Evolutionary conservation across 1,284 basidiomycete genomes (phyloP), one percentile per base, ranked within the genome.

Genomic region (Gymnopus androsaceus): DNA sequence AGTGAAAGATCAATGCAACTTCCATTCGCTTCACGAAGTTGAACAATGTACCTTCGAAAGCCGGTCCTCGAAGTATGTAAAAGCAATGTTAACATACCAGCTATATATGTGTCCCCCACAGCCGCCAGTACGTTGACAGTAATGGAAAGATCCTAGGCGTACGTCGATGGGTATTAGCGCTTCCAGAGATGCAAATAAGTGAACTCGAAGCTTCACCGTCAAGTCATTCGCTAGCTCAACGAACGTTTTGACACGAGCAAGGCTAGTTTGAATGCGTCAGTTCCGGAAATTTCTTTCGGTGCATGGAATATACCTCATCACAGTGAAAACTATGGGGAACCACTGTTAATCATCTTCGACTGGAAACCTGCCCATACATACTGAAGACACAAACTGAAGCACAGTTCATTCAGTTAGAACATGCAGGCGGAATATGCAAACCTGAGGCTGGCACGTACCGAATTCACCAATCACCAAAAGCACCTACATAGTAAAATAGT

Each of bases 121-220:
- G 74, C 75, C 0, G 79, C 72, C 14, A 76, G 64, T 0, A 67
- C 74, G 59, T 81, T 82, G 60, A 81, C 69, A 19, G 75, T 59
- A 57, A 75, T 75, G 1, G 80, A 77, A 30, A 81, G 59, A 7
- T 63, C 60, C 71, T 75, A 54, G 56, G 36, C 2, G 5, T 14
- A 31, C 30, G 30, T 9, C 8, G 30, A 21, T 51, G 17, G 14
- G n/a, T 56, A 53, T 4, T 21, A 31, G 12, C 4, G n/a, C 28
- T 6, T 4, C 27, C 15, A 4, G 9, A 11, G 12, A 59, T 55
- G 3, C 62, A 51, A 28, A n/a, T n/a, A n/a, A n/a, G n/a, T n/a
- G n/a, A n/a, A n/a, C n/a, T 27, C 45, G 17, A 27, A 14, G 55
- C 15, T 3, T 57, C 59, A 36, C 49, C 47, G 41, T 55, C 41